phyloP scores from a whole-genome alignment of 495 filamentous ascomycete genomes.

The Lasiosphaeriaceae sp. region DNA sequence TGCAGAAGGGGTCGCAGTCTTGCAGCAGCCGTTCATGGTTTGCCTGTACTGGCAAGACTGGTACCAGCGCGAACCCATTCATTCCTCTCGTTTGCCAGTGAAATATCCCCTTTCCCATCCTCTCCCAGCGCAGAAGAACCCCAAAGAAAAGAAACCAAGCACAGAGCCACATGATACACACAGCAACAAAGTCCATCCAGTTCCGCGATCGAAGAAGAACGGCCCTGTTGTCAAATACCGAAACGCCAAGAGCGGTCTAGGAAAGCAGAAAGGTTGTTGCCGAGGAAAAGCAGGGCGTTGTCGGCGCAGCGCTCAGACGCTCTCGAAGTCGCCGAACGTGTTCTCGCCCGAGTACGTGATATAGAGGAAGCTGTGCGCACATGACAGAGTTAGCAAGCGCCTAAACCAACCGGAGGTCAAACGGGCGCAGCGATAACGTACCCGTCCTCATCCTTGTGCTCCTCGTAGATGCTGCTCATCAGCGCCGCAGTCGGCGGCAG shows the following conservation, averaged over 20 bases:
- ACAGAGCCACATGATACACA: conserved; percentile 15
- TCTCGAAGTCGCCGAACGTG: conserved; percentile 72
- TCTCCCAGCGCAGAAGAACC: too few relatives aligned
- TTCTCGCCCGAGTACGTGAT: conserved; percentile 98
- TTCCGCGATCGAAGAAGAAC: conserved; percentile 9
- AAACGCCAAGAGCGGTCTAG: conserved; percentile 13
- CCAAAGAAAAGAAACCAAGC: conserved; percentile 3
- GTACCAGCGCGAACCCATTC: neutral
- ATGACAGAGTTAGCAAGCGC: conserved; percentile 13
- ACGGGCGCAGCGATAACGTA: conserved; percentile 26
- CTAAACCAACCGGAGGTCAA: neutral
- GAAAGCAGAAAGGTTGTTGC: conserved; percentile 1
- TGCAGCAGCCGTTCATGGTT: neutral
- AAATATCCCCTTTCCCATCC: neutral
- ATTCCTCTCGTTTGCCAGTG: neutral
- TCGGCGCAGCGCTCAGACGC: conserved; percentile 15
- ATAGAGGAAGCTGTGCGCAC: conserved; percentile 41
- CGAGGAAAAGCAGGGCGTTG: neutral
- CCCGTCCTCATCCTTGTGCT: conserved; percentile 86
- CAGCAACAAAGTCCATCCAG: conserved; percentile 10
- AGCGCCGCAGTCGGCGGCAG: conserved; percentile 94
- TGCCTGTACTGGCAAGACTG: neutral
- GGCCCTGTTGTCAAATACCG: neutral
- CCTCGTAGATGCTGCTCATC: conserved; percentile 99
- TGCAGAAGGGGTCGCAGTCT: neutral